Base-by-base conservation (phyloP, 2,329 filamentous ascomycete species). In the Furcasterigmium sp. region DNA sequence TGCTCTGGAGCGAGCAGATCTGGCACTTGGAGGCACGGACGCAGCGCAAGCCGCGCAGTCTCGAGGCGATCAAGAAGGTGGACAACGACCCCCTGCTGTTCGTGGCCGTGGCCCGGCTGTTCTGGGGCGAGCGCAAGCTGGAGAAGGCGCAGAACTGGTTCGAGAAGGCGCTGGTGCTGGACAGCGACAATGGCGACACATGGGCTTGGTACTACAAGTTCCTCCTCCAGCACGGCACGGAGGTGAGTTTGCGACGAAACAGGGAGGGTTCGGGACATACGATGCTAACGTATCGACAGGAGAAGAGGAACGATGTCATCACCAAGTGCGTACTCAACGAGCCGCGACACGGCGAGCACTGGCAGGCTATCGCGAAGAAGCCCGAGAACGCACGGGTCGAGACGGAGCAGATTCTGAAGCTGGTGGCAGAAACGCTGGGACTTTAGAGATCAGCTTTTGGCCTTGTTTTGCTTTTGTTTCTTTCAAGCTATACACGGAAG, bases 151-250 rank as follows among this genome's bases (percentile, higher is more conserved):
- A 91, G 64, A 91, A 81, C 51, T 98, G 93, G 93, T 98, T 98
- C 63, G 90, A 96, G 67, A 95, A 95, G 67, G 93, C 93, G 1
- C 82, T 96, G 44, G 75, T 95, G 42, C 72, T 93, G 11, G 90
- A 98, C 57, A 81, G 84, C 28, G 91, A 97, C 61, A 70, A 82
- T 40, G 93, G 93, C 40, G 94, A 98, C 68, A 87, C 83, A 10
- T 98, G 94, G 94, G 91, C 90, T 17, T 98, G 91, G 91, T 98
- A 96, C 64, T 93, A 90, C 64, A 91, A 91, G 63, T 98, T 97
- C 62, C 60, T 97, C 51, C 62, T 82, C 53, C 88, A 96, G 72
- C 91, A 98, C 67, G 94, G 93, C 9, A 96, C 90, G 5, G 84
- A 89, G 11, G 46, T 48, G 26, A 15, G 6, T 15, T 17, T 26